Evolutionary conservation across 2,329 filamentous ascomycete species (phyloP).

Genomic region (Sodiomyces alkalinus): DNA sequence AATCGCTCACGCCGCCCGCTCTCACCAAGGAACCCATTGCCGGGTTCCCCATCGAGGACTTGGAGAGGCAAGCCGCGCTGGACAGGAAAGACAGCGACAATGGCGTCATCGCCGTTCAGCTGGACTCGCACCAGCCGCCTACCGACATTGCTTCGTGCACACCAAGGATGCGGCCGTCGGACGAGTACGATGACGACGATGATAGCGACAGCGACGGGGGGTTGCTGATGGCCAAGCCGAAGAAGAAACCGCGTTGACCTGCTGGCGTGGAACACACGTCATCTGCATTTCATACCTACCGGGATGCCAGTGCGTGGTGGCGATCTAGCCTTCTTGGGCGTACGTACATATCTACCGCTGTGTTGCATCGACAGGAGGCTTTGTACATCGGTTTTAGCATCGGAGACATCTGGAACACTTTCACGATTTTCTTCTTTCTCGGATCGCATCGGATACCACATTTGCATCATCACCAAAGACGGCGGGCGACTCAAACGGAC

Average conservation of each 20-base stretch:
- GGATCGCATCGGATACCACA: no score
- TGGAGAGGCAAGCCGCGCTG: conserved; percentile 14
- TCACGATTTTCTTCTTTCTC: no score
- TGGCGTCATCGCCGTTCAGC: conserved; percentile 13
- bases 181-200: conserved; percentile 28
- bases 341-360: no score
- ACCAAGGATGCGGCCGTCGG: conserved; percentile 6
- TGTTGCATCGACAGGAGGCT: no score
- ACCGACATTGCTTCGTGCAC: conserved; percentile 8
- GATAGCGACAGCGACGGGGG: conserved; percentile 40
- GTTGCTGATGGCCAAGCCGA: conserved; percentile 33
- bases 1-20: conserved; percentile 39
- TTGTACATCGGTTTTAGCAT: no score
- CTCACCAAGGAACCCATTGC: conserved; percentile 28
- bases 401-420: no score
- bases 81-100: conserved; percentile 12
- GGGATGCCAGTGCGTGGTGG: no score
- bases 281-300: no score
- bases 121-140: conserved; percentile 10
- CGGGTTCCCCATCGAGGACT: conserved; percentile 30
- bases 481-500: no score
- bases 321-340: no score
- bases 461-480: no score
- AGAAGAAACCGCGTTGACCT: conserved; percentile 11
- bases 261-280: background rate